Evolutionary conservation across 805 yeast genomes (phyloP), one percentile per base, ranked within the genome.

Genomic region (Myxozyma monticola): DNA sequence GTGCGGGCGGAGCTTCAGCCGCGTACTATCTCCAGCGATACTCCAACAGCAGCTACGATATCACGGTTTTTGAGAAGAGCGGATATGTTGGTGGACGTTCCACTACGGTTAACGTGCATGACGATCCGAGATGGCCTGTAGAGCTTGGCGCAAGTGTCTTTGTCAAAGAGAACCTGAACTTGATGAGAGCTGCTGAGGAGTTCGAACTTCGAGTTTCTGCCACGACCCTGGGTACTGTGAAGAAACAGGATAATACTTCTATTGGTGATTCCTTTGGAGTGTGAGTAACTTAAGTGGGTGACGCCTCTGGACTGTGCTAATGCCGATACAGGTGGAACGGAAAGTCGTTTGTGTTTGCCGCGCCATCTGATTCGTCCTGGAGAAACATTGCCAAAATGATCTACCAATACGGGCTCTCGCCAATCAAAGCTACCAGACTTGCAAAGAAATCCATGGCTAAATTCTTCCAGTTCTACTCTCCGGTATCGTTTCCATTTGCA

Each of bases 121-220:
- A 65, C 14, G 62, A 66, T 26, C 40, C 47, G 9, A 41, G 48
- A 8, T 50, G 60, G 45, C 62, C 58, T 3, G 62, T 71, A 22
- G 81, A 77, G 57, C 55, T 76, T 7, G 81, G 81, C 7, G 81
- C 73, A 0, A 68, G 77, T 1, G 65, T 76, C 0, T 76, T 75
- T 53, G 74, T 74, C 17, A 62, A 63, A 6, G 71, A 65, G 4
- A 77, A 77, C 50, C 51, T 60, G 52, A 69, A 75, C 21, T 46
- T 77, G 36, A 36, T 39, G n/a, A 61, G 64, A 24, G 77, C 77
- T 0, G 75, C 68, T 4, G 48, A 63, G 24, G 61, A 63, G 34
- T 74, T 73, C 57, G 65, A 66, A n/a, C 60, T 76, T 17, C 45
- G n/a, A 26, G 4, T 44, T 1, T 15, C 3, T 9, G 22, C 37